Evolutionary conservation across 2,329 filamentous ascomycete genomes (phyloP).

Genomic region (Escovopsis sp.): DNA sequence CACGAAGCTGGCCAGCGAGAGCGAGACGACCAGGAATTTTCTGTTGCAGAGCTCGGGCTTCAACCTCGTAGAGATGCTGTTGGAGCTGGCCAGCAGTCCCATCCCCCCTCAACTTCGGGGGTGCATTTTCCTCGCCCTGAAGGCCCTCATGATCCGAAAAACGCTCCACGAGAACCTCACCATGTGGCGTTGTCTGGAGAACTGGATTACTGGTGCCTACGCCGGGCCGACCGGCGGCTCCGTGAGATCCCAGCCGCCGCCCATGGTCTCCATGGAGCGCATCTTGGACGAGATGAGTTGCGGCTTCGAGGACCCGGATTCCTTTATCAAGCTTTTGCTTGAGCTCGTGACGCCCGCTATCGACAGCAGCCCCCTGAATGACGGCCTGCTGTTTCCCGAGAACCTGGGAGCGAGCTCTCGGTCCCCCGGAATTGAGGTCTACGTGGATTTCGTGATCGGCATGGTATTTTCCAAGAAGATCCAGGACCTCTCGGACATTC

Average conservation of each 20-base stretch:
- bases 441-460: slow-evolving; percentile 81
- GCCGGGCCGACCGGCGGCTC: slow-evolving; percentile 18
- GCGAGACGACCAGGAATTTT: slow-evolving; percentile 55
- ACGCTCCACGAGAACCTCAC: slow-evolving; percentile 48
- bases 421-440: slow-evolving; percentile 72
- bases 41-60: slow-evolving; percentile 52
- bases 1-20: slow-evolving; percentile 65
- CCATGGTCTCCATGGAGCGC: slow-evolving; percentile 38
- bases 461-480: slow-evolving; percentile 57
- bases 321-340: slow-evolving; percentile 67
- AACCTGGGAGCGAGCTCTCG: slow-evolving; percentile 63
- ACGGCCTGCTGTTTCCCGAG: slow-evolving; percentile 76
- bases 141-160: slow-evolving; percentile 63
- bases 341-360: slow-evolving; percentile 53
- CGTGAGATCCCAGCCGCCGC: slow-evolving; percentile 16
- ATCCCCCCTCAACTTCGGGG: slow-evolving; percentile 67
- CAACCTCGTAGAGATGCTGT: slow-evolving; percentile 57
- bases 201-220: slow-evolving; percentile 56
- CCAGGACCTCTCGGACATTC: slow-evolving; percentile 48
- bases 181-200: slow-evolving; percentile 71
- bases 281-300: slow-evolving; percentile 61
- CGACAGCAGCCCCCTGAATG: slow-evolving; percentile 48
- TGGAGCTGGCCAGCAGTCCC: slow-evolving; percentile 63
- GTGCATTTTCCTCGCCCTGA: slow-evolving; percentile 66
- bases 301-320: slow-evolving; percentile 72